Evolutionary conservation across 2,329 filamentous ascomycete species (phyloP).

Genomic region (Sporothrix schenckii): DNA sequence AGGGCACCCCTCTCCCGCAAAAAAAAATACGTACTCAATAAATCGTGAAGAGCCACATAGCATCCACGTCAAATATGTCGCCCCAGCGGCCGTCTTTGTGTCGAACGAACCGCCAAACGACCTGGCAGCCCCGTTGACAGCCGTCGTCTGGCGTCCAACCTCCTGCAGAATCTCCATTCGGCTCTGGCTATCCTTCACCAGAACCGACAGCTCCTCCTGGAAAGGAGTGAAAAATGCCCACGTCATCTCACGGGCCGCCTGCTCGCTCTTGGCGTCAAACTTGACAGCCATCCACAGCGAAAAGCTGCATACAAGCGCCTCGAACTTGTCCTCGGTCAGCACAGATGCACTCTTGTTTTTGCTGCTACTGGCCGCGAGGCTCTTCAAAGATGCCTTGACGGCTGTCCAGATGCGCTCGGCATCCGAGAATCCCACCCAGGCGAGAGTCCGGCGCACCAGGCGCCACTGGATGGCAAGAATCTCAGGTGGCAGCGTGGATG

Average conservation of each 20-base stretch:
- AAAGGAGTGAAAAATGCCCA: constrained; percentile 40
- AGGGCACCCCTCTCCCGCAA: too few species aligned
- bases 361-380: neutral
- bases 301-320: constrained; percentile 42
- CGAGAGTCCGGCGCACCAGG: constrained; percentile 39
- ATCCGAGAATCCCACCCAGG: constrained; percentile 39
- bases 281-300: constrained; percentile 41
- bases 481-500: neutral
- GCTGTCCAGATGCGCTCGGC: constrained; percentile 38
- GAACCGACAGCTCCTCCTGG: constrained; percentile 32
- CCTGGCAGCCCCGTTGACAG: neutral
- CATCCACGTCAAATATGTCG: constrained; percentile 35
- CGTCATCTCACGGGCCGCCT: constrained; percentile 38
- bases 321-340: constrained; percentile 39
- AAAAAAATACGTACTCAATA: constrained; percentile 26
- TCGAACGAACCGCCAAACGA: neutral
- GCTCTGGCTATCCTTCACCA: constrained; percentile 20
- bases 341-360: constrained; percentile 32
- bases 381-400: constrained; percentile 19
- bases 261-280: constrained; percentile 37
- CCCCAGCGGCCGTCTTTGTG: neutral
- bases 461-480: constrained; percentile 36
- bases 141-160: neutral
- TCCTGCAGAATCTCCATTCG: constrained; percentile 5
- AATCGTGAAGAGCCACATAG: constrained; percentile 33